phyloP scores from a whole-genome alignment of 2,329 filamentous ascomycete genomes.

The Stagonosporopsis chrysanthemi region DNA sequence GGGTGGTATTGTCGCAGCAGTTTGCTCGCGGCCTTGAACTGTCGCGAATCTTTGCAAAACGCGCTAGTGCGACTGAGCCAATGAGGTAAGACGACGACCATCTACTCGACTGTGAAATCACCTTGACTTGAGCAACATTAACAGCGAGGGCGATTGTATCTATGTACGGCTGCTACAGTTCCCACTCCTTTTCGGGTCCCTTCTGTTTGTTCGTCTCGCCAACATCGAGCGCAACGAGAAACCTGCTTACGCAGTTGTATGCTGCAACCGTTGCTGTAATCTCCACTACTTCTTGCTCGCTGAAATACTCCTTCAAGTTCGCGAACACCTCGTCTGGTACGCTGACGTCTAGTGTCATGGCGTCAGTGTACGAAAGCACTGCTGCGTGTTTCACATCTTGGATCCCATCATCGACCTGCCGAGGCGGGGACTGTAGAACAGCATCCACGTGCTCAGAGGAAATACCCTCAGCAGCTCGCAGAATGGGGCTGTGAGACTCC shows the following conservation, averaged over 20 bases:
- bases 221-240: constrained; percentile 80
- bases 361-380: constrained; percentile 77
- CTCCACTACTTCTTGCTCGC: constrained; percentile 78
- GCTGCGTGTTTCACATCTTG: constrained; percentile 70
- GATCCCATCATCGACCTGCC: constrained; percentile 8
- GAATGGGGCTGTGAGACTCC: constrained; percentile 74
- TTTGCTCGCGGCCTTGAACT: constrained; percentile 7
- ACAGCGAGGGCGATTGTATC: not conserved
- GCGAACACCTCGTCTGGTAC: constrained; percentile 75
- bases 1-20: constrained; percentile 8
- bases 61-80: constrained; percentile 5
- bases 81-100: not conserved
- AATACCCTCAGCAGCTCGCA: constrained; percentile 55
- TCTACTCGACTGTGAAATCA: not conserved
- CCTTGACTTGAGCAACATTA: not conserved
- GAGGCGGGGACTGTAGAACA: constrained; percentile 33
- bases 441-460: constrained; percentile 57
- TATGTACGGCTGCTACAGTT: not conserved
- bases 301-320: constrained; percentile 67
- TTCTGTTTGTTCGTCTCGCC: constrained; percentile 51
- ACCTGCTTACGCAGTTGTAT: constrained; percentile 87
- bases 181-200: constrained; percentile 26
- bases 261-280: constrained; percentile 79
- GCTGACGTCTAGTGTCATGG: constrained; percentile 78
- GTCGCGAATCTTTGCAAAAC: constrained; percentile 20